phyloP scores from a whole-genome alignment of 2,329 filamentous ascomycete genomes.

The Knufia fluminis region DNA sequence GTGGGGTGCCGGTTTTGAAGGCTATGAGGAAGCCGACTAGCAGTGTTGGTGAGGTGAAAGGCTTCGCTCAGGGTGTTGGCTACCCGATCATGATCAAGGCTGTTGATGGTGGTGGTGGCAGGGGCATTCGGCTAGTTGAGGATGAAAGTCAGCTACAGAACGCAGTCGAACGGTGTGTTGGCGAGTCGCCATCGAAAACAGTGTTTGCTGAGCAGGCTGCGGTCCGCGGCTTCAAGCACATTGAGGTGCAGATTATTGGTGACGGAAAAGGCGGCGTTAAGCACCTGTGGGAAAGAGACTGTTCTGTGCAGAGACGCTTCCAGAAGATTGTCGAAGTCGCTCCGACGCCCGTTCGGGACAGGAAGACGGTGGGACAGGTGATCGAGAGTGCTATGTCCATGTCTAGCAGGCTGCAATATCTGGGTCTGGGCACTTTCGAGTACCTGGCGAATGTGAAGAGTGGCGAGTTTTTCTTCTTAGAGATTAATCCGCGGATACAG shows the following conservation, averaged over 20 bases:
- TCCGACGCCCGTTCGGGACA: conserved; percentile 42
- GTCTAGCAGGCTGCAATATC: conserved; percentile 44
- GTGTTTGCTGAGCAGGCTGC: conserved; percentile 56
- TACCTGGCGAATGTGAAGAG: conserved; percentile 48
- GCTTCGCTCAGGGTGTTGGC: conserved; percentile 50
- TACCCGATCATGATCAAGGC: conserved; percentile 55
- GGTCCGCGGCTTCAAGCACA: conserved; percentile 50
- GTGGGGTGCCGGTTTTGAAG: conserved; percentile 44
- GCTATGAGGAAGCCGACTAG: conserved; percentile 39
- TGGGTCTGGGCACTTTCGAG: conserved; percentile 55
- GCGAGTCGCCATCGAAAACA: conserved; percentile 49
- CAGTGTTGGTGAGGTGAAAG: conserved; percentile 33
- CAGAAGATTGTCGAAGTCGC: conserved; percentile 55
- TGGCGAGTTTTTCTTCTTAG: conserved; percentile 48
- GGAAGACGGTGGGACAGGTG: conserved; percentile 39
- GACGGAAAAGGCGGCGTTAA: conserved; percentile 44
- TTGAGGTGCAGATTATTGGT: conserved; percentile 54
- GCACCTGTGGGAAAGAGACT: conserved; percentile 53
- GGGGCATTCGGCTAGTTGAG: conserved; percentile 49
- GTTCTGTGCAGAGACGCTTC: conserved; percentile 51
- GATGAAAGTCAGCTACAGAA: conserved; percentile 36
- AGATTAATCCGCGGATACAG: conserved; percentile 52
- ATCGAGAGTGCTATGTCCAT: conserved; percentile 47
- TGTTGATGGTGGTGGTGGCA: conserved; percentile 54
- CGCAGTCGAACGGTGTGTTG: conserved; percentile 42